A percentile compares a stretch with the other conserved stretches of the same genome.
phyloP scores from a whole-genome alignment of 805 yeast genomes.

The Suhomyces xylopsoci region DNA sequence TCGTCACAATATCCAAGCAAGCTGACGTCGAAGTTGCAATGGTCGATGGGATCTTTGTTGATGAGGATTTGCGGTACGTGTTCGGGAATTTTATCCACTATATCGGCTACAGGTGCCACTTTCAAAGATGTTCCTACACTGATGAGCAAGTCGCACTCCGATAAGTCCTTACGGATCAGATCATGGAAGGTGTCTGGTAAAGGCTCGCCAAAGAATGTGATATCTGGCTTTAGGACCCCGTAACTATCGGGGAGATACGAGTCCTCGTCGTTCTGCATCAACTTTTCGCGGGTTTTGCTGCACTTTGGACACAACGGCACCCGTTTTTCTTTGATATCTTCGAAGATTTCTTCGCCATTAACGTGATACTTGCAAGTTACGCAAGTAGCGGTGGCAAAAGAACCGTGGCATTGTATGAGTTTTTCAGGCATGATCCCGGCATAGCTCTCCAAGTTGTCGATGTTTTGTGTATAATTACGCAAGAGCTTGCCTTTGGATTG shows the following conservation, averaged over 20 bases:
- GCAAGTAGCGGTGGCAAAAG: conserved; percentile 85
- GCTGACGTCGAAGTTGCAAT: conserved; percentile 74
- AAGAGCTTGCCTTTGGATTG: conserved; percentile 37
- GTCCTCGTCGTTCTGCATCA: conserved; percentile 23
- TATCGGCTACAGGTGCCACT: conserved; percentile 88
- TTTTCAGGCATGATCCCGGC: conserved; percentile 52
- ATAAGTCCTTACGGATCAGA: conserved; percentile 54
- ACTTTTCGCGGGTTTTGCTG: conserved; percentile 13
- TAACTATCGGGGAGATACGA: conserved; percentile 43
- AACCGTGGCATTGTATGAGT: conserved; percentile 81
- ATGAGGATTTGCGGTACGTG: conserved; percentile 80
- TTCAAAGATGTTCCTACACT: conserved; percentile 90
- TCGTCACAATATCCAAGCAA: conserved; percentile 83
- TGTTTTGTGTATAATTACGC: conserved; percentile 44
- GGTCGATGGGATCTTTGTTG: conserved; percentile 71
- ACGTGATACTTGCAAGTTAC: conserved; percentile 66
- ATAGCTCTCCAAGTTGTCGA: conserved; percentile 46
- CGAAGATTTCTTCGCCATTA: conserved; percentile 63
- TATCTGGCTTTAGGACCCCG: conserved; percentile 91
- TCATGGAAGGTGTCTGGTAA: conserved; percentile 70
- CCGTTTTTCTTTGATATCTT: conserved; percentile 53
- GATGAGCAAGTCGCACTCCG: conserved; percentile 70
- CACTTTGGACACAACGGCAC: conserved; percentile 77
- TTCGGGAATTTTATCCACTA: conserved; percentile 70
- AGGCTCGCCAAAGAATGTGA: conserved; percentile 86